Conservation (phyloP, 768 basidiomycete genomes). For the Dioszegia crocea region DNA sequence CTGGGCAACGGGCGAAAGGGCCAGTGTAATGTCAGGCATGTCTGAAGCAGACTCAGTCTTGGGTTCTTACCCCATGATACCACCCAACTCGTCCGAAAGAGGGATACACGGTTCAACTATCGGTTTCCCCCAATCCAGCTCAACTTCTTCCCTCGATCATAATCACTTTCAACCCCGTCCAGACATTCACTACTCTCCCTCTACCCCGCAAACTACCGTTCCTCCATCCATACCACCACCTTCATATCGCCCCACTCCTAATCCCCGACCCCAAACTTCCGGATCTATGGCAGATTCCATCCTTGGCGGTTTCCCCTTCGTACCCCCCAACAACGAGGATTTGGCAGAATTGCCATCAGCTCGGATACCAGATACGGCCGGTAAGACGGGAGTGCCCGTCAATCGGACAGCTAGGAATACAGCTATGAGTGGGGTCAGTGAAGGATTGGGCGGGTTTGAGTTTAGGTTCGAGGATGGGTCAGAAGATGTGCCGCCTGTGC, state of each 20-base stretch:
- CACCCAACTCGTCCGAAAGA: constrained; percentile 18
- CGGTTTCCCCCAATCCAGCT: constrained; percentile 33
- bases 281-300: constrained; percentile 34
- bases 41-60: constrained; percentile 44
- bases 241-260: not conserved
- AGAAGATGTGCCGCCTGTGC: constrained; percentile 12
- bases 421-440: constrained; percentile 30
- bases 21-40: constrained; percentile 30
- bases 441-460: constrained; percentile 42
- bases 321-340: constrained; percentile 32
- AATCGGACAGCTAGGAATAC: constrained; percentile 1
- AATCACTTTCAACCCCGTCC: not conserved
- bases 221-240: not conserved
- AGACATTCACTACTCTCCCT: not conserved
- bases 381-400: not conserved
- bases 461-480: constrained; percentile 20
- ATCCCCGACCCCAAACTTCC: constrained; percentile 24
- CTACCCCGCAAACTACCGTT: not conserved
- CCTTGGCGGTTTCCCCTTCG: constrained; percentile 40
- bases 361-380: constrained; percentile 10
- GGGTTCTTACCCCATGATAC: constrained; percentile 47
- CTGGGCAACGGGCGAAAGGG: constrained; percentile 14
- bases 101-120: not conserved
- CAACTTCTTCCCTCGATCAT: constrained; percentile 22
- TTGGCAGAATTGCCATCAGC: constrained; percentile 26